Evolutionary conservation across 2,329 filamentous ascomycete species (phyloP).

Genomic region (Westerdykella ornata): DNA sequence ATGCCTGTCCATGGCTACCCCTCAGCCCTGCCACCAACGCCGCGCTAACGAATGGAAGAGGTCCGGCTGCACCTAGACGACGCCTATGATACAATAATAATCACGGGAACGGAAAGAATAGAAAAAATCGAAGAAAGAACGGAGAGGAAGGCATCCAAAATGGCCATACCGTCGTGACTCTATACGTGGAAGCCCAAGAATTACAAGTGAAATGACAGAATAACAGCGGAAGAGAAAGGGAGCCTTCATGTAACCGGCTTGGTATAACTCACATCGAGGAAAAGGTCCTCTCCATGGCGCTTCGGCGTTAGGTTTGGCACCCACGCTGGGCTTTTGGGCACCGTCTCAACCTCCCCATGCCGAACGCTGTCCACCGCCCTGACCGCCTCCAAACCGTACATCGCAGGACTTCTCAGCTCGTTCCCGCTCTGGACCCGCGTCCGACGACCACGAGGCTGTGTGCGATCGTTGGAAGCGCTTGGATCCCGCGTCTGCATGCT

Average conservation of each 20-base stretch:
- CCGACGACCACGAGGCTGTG: conserved; percentile 11
- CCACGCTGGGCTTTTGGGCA: conserved; percentile 48
- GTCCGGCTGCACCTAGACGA: background rate
- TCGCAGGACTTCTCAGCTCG: conserved; percentile 23
- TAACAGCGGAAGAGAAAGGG: background rate
- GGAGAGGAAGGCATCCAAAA: background rate
- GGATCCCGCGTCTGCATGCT: conserved; percentile 21
- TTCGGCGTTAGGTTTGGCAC: conserved; percentile 61
- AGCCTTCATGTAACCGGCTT: conserved; percentile 1
- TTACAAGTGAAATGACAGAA: conserved; percentile 1
- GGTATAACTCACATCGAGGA: conserved; percentile 38
- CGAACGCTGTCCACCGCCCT: conserved; percentile 23
- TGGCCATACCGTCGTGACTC: background rate
- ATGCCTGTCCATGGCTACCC: background rate
- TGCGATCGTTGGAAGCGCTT: conserved; percentile 3
- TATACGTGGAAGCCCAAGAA: background rate
- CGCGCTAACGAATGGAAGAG: background rate
- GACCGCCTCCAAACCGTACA: conserved; percentile 20
- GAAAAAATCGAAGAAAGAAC: background rate
- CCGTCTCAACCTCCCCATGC: conserved; percentile 6
- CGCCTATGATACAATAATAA: background rate
- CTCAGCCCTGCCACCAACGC: background rate
- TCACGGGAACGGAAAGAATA: background rate
- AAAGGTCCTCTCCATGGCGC: conserved; percentile 59
- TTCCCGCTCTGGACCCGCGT: conserved; percentile 21